Evolutionary conservation across 768 basidiomycete species (phyloP), one percentile per base, ranked within the genome.

Genomic region (Chalciporus sphaerocephalus): DNA sequence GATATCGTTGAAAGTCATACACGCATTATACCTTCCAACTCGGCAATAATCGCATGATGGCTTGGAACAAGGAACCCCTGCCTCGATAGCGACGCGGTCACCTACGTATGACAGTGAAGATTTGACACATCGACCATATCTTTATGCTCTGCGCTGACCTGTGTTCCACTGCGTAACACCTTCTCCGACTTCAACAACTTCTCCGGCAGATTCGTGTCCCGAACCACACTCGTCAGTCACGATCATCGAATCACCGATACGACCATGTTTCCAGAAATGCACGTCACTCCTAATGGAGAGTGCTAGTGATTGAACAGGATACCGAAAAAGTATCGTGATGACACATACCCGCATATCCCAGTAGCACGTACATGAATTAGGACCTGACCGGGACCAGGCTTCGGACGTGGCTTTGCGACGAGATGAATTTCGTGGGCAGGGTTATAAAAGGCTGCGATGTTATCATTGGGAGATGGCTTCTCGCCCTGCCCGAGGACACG

Each of bases 211-310:
- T 61, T 85, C 83, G 48, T 85, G 83, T 23, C 83, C 83, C 35
- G 81, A 80, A 27, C 81, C 81, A 46, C 81, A 83, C 81, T 83
- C 82, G 48, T 83, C 82, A 12, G 76, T 79, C 22, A 84, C 82
- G 18, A 85, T 68, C 83, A 84, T 85, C 0, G 80, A 80, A 54
- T 82, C 79, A 8, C 83, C 83, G 41, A 85, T 74, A 32, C 79
- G 68, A 6, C 83, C 83, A 60, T 84, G 80, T 51, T 82, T 73
- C 83, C 83, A 85, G 60, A 85, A 84, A 58, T 85, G 83, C 52
- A 85, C 79, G 48, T 85, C 83, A 38, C 80, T 83, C 72, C 83
- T 84, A 45, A 46, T 24, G 18, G 44, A 23, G 12, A 39, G 15
- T 30, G 1, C 12, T 17, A 32, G 22, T 5, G 11, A 22, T 40